Conservation (phyloP, 2,329 filamentous ascomycete genomes). For the Xylariales sp. region DNA sequence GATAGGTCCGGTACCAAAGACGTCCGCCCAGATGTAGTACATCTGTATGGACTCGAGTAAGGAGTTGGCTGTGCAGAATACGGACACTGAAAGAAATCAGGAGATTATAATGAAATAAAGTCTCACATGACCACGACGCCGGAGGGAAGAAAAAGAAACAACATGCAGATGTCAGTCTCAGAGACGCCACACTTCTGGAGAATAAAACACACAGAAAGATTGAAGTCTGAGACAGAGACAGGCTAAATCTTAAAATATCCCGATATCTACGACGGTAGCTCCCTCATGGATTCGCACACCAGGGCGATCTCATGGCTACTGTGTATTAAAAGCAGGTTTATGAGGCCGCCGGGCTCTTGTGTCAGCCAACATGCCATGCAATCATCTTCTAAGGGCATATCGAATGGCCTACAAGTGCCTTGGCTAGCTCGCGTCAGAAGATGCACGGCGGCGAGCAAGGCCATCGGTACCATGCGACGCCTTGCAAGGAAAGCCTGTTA, state of each 20-base stretch:
- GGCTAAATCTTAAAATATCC: no score
- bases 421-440: neutral
- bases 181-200: neutral
- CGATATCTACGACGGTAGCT: no score
- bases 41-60: no score
- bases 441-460: neutral
- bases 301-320: neutral
- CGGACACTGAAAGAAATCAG: no score
- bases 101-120: no score
- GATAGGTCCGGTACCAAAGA: no score
- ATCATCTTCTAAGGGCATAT: neutral
- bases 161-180: no score
- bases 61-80: no score
- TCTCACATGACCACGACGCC: neutral
- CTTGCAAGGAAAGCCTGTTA: slow-evolving; percentile 3
- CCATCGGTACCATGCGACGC: neutral
- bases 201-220: neutral
- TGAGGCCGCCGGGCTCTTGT: neutral
- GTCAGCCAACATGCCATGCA: neutral
- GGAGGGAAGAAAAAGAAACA: no score
- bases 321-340: slow-evolving; percentile 5
- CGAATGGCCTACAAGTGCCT: neutral
- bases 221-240: neutral
- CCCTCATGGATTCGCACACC: no score
- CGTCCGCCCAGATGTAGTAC: no score